These are phyloP conservation scores for Globisporangium nagaii DNA, from an alignment of 352 stramenopile genomes.

Conservation along the genomic window DNA sequence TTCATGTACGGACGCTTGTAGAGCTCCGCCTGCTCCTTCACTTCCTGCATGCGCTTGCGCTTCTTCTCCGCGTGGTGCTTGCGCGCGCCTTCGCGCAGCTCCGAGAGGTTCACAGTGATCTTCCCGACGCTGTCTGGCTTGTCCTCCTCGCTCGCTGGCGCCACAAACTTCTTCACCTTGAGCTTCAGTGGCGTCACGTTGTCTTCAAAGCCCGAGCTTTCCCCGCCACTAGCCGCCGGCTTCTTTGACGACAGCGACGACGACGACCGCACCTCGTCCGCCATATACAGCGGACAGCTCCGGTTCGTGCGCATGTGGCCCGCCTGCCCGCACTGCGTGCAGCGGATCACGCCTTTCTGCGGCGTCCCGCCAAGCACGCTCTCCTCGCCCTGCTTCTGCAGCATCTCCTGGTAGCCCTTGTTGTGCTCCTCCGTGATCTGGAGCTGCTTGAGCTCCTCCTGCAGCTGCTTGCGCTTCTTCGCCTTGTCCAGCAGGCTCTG, in stretches of 20 bases:
- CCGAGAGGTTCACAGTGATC: constrained; percentile 73
- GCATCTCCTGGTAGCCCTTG: constrained; percentile 78
- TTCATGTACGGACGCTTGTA: constrained; percentile 83
- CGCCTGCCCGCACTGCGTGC: constrained; percentile 71
- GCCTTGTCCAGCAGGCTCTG: constrained; percentile 55
- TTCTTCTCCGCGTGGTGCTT: constrained; percentile 81
- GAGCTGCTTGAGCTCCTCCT: constrained; percentile 83
- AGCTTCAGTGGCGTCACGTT: constrained; percentile 38
- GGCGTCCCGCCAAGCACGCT: constrained; percentile 24
- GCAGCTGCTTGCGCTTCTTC: constrained; percentile 76
- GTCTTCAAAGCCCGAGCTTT: constrained; percentile 8
- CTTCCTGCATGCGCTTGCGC: constrained; percentile 65
- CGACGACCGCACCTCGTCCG: constrained; percentile 31
- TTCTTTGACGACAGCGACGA: constrained; percentile 36
- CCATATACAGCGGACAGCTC: constrained; percentile 80
- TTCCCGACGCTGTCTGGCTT: constrained; percentile 22
- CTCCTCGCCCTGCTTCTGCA: constrained; percentile 68
- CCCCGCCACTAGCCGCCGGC: constrained; percentile 4
- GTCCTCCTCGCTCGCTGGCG: neutral
- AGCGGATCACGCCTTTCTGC: constrained; percentile 67
- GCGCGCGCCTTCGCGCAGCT: constrained; percentile 64
- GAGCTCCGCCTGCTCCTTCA: constrained; percentile 67
- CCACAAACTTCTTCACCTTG: constrained; percentile 46
- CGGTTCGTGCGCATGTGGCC: constrained; percentile 84
- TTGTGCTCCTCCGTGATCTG: constrained; percentile 80